Evolutionary conservation across 345 rosid species (phyloP).

Genomic region (Citrus glauca): DNA sequence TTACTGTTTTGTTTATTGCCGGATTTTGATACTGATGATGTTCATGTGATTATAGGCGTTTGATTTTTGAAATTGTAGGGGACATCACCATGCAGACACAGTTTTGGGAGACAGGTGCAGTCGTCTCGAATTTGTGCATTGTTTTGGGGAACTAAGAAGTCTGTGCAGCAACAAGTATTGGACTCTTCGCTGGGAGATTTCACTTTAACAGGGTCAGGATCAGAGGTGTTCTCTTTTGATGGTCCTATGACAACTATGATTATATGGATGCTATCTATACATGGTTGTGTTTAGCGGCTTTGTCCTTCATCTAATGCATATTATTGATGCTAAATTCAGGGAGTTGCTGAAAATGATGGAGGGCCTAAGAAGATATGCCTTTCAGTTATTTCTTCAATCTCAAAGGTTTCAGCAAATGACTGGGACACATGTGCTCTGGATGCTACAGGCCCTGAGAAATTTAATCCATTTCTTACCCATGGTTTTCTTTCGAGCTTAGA

Average conservation of each 20-base stretch:
- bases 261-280: not conserved
- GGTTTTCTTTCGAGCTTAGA: constrained; percentile 86
- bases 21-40: not conserved
- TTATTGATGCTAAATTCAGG: constrained; percentile 35
- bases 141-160: constrained; percentile 73
- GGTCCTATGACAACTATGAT: constrained; percentile 1
- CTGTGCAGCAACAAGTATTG: constrained; percentile 39
- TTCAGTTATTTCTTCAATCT: constrained; percentile 66
- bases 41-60: not conserved
- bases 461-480: constrained; percentile 75
- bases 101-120: constrained; percentile 20
- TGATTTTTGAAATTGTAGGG: constrained; percentile 34
- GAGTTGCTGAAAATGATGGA: constrained; percentile 18
- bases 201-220: constrained; percentile 42
- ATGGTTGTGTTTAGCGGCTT: not conserved
- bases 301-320: constrained; percentile 1
- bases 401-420: constrained; percentile 53
- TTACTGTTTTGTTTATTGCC: not conserved
- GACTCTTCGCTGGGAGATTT: constrained; percentile 49
- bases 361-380: constrained; percentile 40
- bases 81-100: constrained; percentile 24
- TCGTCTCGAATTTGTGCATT: constrained; percentile 43
- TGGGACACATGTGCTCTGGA: constrained; percentile 91
- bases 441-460: constrained; percentile 55
- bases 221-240: constrained; percentile 48